Evolutionary conservation across 345 rosid species (phyloP).

Genomic region (Citrus trifoliata): DNA sequence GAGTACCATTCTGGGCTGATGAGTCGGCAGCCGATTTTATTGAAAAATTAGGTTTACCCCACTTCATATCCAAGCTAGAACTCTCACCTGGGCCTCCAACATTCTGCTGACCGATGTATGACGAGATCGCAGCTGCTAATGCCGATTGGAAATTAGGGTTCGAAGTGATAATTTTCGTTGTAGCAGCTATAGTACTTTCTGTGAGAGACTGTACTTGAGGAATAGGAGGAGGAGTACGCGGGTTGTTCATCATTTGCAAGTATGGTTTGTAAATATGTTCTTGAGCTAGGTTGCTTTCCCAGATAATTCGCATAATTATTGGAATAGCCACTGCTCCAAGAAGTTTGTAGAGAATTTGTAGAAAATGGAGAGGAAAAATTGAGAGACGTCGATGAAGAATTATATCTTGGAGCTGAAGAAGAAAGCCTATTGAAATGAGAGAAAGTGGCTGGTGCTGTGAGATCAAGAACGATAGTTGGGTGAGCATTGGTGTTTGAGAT

Average conservation of each 20-base stretch:
- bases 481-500: slow-evolving; percentile 48
- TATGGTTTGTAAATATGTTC: slow-evolving; percentile 8
- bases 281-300: background rate
- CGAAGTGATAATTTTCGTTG: slow-evolving; percentile 33
- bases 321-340: slow-evolving; percentile 2
- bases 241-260: slow-evolving; percentile 21
- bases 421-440: slow-evolving; percentile 11
- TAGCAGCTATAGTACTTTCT: slow-evolving; percentile 24
- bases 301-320: slow-evolving; percentile 5
- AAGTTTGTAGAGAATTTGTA: background rate
- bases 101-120: slow-evolving; percentile 18
- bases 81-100: slow-evolving; percentile 1
- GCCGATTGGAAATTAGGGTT: slow-evolving; percentile 33
- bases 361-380: slow-evolving; percentile 31
- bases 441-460: slow-evolving; percentile 34
- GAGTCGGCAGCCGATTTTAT: background rate
- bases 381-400: slow-evolving; percentile 35
- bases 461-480: slow-evolving; percentile 70
- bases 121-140: slow-evolving; percentile 36
- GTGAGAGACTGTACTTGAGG: slow-evolving; percentile 8
- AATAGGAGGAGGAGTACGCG: background rate
- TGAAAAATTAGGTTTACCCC: background rate
- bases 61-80: slow-evolving; percentile 15
- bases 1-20: background rate
- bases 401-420: slow-evolving; percentile 6